Conservation (phyloP, 352 stramenopile genomes). For the Phytopythium ostracodes region DNA sequence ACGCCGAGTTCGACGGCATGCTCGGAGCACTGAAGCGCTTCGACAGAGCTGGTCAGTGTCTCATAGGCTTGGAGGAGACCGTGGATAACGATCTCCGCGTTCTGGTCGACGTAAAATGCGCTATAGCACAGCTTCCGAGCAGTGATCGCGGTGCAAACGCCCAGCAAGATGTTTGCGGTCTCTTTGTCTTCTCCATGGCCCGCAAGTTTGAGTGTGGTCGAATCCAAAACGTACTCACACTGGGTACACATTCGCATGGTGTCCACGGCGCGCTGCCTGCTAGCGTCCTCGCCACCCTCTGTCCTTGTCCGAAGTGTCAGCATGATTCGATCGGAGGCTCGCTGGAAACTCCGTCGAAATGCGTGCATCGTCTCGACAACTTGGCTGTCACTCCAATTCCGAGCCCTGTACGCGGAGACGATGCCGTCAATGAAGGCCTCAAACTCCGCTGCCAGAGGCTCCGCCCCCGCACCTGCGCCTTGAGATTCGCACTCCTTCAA, state of each 20-base stretch:
- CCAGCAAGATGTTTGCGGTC: conserved; percentile 9
- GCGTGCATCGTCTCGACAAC: conserved; percentile 19
- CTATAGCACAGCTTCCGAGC: conserved; percentile 32
- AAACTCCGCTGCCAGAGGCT: conserved; percentile 15
- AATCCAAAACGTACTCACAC: conserved; percentile 24
- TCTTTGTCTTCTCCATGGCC: not conserved
- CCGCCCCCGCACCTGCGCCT: not conserved
- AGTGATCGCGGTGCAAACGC: conserved; percentile 24
- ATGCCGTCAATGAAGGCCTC: conserved; percentile 33
- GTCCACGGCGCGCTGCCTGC: conserved; percentile 1
- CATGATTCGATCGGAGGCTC: conserved; percentile 17
- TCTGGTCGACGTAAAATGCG: conserved; percentile 24
- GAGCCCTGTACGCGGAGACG: conserved; percentile 32
- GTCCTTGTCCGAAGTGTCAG: conserved; percentile 14
- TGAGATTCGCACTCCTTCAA: conserved; percentile 33
- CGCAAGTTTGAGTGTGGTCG: conserved; percentile 9
- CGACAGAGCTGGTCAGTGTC: conserved; percentile 19
- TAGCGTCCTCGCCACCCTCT: not conserved
- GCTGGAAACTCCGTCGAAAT: conserved; percentile 34
- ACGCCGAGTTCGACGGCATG: conserved; percentile 33
- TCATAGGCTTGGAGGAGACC: conserved; percentile 22
- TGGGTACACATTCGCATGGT: conserved; percentile 17
- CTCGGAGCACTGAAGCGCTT: conserved; percentile 10
- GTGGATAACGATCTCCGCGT: conserved; percentile 14
- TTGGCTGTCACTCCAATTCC: conserved; percentile 17